A percentile compares a stretch with the other conserved stretches of the same genome.
phyloP scores from a whole-genome alignment of 805 yeast genomes.

The Teunomyces aglyptinius region DNA sequence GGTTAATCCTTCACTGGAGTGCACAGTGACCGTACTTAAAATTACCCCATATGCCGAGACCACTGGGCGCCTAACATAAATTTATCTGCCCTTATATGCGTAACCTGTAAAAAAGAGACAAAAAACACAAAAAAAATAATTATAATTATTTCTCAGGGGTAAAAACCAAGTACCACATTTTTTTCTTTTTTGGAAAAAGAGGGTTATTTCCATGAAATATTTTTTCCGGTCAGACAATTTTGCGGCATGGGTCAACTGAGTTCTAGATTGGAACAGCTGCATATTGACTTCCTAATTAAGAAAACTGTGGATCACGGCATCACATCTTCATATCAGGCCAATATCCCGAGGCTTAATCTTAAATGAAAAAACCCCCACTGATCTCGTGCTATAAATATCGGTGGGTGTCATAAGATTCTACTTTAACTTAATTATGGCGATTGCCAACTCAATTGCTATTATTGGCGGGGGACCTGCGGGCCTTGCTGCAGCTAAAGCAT shows the following conservation, averaged over 20 bases:
- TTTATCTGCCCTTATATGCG: not conserved
- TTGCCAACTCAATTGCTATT: constrained; percentile 17
- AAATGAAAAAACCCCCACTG: not conserved
- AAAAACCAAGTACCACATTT: not conserved
- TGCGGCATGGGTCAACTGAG: too few relatives aligned
- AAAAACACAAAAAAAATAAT: not conserved
- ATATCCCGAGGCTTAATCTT: not conserved
- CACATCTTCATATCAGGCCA: not conserved
- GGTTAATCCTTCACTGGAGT: not conserved
- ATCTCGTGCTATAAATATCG: not conserved
- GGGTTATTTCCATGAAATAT: too few relatives aligned
- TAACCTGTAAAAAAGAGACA: not conserved
- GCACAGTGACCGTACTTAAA: not conserved
- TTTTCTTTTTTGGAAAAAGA: not conserved
- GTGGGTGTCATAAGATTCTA: too few relatives aligned
- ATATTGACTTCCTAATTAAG: not conserved
- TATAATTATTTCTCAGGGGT: not conserved
- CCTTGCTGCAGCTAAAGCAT: constrained; percentile 23
- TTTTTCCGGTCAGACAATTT: too few relatives aligned
- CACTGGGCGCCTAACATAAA: not conserved
- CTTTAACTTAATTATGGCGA: not conserved
- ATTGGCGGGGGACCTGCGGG: constrained; percentile 28
- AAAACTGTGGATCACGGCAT: not conserved
- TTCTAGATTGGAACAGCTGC: too few relatives aligned
- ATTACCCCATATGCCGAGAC: not conserved